These are phyloP conservation scores for Escovopsis sp. DNA, from an alignment of 2,329 filamentous ascomycete species.

Conservation along the genomic window DNA sequence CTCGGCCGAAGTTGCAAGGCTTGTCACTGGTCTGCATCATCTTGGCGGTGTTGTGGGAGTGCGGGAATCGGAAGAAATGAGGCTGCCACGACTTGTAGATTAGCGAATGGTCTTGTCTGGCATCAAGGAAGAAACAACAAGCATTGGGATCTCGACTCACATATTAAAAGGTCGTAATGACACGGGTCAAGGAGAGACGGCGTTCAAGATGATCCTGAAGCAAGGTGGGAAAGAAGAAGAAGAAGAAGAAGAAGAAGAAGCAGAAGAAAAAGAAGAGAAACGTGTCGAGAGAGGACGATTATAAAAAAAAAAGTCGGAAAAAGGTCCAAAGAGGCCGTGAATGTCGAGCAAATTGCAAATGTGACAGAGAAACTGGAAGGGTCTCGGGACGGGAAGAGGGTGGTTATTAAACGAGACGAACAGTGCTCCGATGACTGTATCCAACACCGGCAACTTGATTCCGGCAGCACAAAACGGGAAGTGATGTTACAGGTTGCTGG, in stretches of 20 bases:
- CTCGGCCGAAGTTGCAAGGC: constrained; percentile 33
- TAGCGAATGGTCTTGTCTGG: too few species aligned
- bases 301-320: constrained; percentile 9
- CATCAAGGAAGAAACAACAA: too few species aligned
- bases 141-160: constrained; percentile 14
- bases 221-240: too few species aligned
- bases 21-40: constrained; percentile 23
- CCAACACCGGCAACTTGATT: constrained; percentile 21
- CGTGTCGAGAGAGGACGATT: constrained; percentile 5
- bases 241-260: too few species aligned
- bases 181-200: constrained; percentile 10
- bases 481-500: constrained; percentile 5
- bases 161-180: constrained; percentile 16
- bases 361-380: constrained; percentile 22
- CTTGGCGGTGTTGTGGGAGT: constrained; percentile 9
- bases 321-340: constrained; percentile 12
- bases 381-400: constrained; percentile 16
- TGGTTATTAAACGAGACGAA: constrained; percentile 16
- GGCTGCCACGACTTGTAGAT: background rate
- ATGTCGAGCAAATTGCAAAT: constrained; percentile 18
- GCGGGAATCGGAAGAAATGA: background rate
- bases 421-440: constrained; percentile 7
- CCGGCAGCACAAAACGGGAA: constrained; percentile 18
- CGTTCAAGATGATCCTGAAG: constrained; percentile 7
- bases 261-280: background rate